A percentile compares a stretch with the other conserved stretches of the same genome.
These are phyloP conservation scores for Luffa aegyptiaca DNA, from an alignment of 306 rosid genomes.

Conservation along the genomic window DNA sequence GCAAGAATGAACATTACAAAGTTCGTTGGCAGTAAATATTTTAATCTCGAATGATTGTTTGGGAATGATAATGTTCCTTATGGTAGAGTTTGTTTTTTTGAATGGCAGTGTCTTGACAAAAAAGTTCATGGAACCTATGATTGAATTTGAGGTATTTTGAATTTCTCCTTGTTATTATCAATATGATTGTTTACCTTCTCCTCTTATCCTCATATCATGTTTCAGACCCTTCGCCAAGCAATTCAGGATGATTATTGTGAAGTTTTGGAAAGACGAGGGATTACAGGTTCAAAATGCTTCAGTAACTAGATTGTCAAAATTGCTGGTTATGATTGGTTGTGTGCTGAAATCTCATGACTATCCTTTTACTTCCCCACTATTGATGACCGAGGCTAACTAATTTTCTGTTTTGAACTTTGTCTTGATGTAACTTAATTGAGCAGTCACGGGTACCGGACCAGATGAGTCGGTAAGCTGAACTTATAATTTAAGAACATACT, in stretches of 20 bases:
- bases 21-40: conserved; percentile 27
- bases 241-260: conserved; percentile 97
- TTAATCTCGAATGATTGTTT: background rate
- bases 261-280: conserved; percentile 96
- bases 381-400: background rate
- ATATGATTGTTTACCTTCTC: conserved; percentile 9
- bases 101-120: conserved; percentile 65
- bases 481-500: background rate
- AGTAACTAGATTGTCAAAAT: conserved; percentile 8
- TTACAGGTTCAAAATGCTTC: conserved; percentile 63
- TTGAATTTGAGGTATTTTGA: conserved; percentile 70
- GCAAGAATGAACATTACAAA: conserved; percentile 91
- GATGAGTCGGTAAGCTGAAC: conserved; percentile 77
- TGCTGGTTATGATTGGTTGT: background rate
- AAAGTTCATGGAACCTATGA: conserved; percentile 80
- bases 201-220: conserved; percentile 16
- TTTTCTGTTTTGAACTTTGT: conserved; percentile 16
- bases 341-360: background rate
- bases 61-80: conserved; percentile 8
- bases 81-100: conserved; percentile 5
- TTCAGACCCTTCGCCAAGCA: conserved; percentile 79
- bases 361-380: background rate
- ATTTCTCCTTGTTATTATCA: conserved; percentile 5
- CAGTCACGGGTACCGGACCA: conserved; percentile 91
- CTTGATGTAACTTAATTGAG: conserved; percentile 17